Base-by-base conservation (phyloP, 2,329 filamentous ascomycete species). In the Aspergillus novoparasiticus region DNA sequence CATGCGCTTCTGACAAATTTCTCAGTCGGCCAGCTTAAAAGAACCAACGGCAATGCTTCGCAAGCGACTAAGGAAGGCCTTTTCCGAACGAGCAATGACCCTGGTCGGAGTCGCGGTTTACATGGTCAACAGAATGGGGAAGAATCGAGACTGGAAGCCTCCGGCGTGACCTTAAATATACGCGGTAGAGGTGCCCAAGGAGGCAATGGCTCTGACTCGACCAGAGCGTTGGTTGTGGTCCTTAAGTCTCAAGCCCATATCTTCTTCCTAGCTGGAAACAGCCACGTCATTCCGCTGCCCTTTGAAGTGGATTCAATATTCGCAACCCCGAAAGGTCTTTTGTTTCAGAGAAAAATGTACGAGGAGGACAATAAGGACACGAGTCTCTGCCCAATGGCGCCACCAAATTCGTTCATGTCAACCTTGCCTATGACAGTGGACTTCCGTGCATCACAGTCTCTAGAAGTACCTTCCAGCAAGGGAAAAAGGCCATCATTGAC, bases 171-270 rank as follows among this genome's bases (percentile, higher is more conserved):
- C n/a, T 68, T 73, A 64, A 71, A 74, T 61, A 58, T 72, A 26
- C 64, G 71, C 60, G 73, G 71, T 62, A 72, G 70, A 39, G 66
- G 72, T 60, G 63, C 65, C 45, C 66, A 63, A 28, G 66, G 65
- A n/a, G 57, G 55, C 8, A 62, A 69, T 41, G 64, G 72, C 30
- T 58, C 63, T 51, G 65, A 69, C 28, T 56, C 66, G 6, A 68
- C 81, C 71, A 74, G 89, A 72, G 93, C 94, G 5, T 81, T 99
- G 65, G 92, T 98, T 9, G 91, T 99, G 57, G 91, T 98, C 69
- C 86, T 99, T 68, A 94, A 92, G 78, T 94, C 92, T 0, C 94
- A 98, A 74, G 93, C 92, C 26, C 94, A 98, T 75, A 88, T 99
- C 68, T 96, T 94, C 82, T 97, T 96, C 75, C 85, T 98, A 43